Conservation (phyloP, 2,329 filamentous ascomycete species). For the Trichoderma pleuroti region DNA sequence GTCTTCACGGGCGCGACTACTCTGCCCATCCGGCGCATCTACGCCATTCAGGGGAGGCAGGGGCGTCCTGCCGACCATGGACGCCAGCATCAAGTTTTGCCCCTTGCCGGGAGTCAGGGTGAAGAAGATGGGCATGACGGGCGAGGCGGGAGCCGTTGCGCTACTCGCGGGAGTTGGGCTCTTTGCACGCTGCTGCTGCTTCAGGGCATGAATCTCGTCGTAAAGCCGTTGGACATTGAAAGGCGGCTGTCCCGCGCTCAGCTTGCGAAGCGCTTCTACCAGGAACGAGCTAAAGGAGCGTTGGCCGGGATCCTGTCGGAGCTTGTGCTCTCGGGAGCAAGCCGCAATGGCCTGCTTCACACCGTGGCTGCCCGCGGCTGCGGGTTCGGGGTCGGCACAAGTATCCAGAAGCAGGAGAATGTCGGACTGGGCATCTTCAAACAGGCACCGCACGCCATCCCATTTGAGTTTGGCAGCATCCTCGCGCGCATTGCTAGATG, state of each 20-base stretch:
- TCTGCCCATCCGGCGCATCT: constrained; percentile 25
- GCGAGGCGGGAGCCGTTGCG: constrained; percentile 30
- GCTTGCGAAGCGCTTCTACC: constrained; percentile 51
- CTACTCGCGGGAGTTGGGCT: constrained; percentile 42
- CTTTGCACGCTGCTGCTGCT: constrained; percentile 38
- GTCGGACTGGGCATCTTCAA: constrained; percentile 62
- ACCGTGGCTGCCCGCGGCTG: constrained; percentile 50
- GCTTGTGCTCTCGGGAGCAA: constrained; percentile 49
- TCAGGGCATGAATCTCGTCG: constrained; percentile 50
- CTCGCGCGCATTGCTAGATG: constrained; percentile 50
- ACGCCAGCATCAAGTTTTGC: constrained; percentile 52
- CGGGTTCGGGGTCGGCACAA: constrained; percentile 53
- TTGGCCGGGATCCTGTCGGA: constrained; percentile 39
- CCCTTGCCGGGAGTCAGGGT: constrained; percentile 53
- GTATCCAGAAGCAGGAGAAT: constrained; percentile 61
- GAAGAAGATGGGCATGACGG: constrained; percentile 50
- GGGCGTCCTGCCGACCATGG: constrained; percentile 36
- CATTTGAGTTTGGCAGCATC: constrained; percentile 61
- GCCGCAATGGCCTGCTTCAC: constrained; percentile 62
- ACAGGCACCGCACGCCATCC: constrained; percentile 58
- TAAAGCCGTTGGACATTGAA: constrained; percentile 56
- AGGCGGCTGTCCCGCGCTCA: constrained; percentile 47
- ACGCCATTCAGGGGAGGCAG: constrained; percentile 30
- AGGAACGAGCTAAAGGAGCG: constrained; percentile 58
- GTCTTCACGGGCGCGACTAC: constrained; percentile 32